Conservation (phyloP, 768 basidiomycete species). For the Heimioporus sp. region DNA sequence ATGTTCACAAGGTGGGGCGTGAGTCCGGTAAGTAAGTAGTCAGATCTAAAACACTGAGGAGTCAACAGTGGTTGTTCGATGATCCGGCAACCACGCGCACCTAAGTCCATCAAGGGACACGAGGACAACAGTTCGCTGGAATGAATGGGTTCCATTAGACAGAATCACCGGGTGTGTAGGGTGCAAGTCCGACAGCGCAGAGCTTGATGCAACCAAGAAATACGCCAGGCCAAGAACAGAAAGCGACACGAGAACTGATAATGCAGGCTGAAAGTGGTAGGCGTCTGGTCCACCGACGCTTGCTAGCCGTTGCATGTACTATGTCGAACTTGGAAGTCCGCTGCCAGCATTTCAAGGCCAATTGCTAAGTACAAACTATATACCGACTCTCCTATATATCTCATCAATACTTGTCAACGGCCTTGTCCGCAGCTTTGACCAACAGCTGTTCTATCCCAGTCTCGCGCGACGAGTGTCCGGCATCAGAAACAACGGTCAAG, state of each 20-base stretch:
- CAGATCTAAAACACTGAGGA: constrained; percentile 44
- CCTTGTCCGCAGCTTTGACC: constrained; percentile 50
- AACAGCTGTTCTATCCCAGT: constrained; percentile 64
- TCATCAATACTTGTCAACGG: constrained; percentile 23
- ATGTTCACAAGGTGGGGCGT: constrained; percentile 77
- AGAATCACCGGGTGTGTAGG: not conserved
- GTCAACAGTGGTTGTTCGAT: not conserved
- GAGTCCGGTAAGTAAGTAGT: constrained; percentile 76
- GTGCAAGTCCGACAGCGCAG: not conserved
- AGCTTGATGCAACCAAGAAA: not conserved
- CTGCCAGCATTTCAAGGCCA: too few relatives aligned
- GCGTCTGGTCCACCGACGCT: not conserved
- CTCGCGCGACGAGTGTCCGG: constrained; percentile 86
- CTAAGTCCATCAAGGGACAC: constrained; percentile 80
- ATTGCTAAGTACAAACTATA: too few relatives aligned
- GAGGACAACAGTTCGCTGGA: constrained; percentile 74
- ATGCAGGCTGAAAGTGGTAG: not conserved
- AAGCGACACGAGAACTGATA: not conserved
- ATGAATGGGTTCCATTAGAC: constrained; percentile 82
- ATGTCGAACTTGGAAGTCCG: too few relatives aligned
- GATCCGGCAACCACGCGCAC: not conserved
- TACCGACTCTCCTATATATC: not conserved
- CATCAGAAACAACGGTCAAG: constrained; percentile 75
- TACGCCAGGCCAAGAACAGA: constrained; percentile 5
- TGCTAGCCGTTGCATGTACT: too few relatives aligned